These are phyloP conservation scores for Gastrodia elata DNA, from an alignment of 106 monocot species.

Conservation along the genomic window DNA sequence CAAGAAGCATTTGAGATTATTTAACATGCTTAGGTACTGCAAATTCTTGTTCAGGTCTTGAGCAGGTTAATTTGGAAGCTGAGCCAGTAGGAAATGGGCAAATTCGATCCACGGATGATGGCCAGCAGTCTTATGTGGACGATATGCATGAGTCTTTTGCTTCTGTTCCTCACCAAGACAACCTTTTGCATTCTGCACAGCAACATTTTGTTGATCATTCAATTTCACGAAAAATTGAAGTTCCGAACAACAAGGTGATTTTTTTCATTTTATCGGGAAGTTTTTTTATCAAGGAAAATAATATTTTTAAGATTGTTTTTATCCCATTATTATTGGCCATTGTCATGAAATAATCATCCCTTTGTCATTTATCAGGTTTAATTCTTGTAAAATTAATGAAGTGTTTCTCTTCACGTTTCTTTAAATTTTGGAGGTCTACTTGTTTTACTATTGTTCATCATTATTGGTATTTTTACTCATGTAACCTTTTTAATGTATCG, in stretches of 20 bases:
- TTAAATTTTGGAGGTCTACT: neutral
- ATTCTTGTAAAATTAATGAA: neutral
- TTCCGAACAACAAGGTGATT: slow-evolving; percentile 53
- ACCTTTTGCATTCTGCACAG: slow-evolving; percentile 6
- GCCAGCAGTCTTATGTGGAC: slow-evolving; percentile 4
- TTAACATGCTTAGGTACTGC: neutral
- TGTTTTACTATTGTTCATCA: neutral
- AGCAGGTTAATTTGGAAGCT: slow-evolving; percentile 10
- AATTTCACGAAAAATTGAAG: slow-evolving; percentile 30
- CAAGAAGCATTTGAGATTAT: neutral
- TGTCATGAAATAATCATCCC: neutral
- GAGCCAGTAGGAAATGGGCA: slow-evolving; percentile 12
- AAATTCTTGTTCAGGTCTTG: neutral
- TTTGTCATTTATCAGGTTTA: neutral
- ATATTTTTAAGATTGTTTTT: neutral
- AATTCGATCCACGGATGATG: slow-evolving; percentile 4
- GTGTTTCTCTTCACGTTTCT: neutral
- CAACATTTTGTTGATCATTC: slow-evolving; percentile 1
- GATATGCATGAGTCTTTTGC: slow-evolving; percentile 6
- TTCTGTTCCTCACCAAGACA: slow-evolving; percentile 9
- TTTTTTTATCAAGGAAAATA: neutral
- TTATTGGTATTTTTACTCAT: too few relatives aligned
- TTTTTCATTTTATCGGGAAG: neutral
- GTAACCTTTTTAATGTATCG: neutral
- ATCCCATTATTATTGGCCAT: neutral